Evolutionary conservation across 75 land plant genomes (phyloP).

Genomic region (Larix kaempferi): DNA sequence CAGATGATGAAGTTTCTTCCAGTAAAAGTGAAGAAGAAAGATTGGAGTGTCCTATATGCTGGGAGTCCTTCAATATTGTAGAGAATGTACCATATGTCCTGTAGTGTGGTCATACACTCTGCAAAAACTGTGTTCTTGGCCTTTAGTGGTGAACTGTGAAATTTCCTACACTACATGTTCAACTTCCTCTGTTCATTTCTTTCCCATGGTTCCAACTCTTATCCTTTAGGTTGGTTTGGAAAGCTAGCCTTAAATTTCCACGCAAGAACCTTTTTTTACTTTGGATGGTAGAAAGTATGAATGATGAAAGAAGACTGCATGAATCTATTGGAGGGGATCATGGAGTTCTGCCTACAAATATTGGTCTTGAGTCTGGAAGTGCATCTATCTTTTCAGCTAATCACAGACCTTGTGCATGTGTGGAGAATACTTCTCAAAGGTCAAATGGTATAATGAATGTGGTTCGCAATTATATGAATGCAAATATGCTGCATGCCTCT

Average conservation of each 20-base stretch:
- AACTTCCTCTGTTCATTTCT: slow-evolving; percentile 85
- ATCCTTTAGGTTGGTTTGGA: slow-evolving; percentile 81
- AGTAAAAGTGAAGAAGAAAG: slow-evolving; percentile 66
- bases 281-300: slow-evolving; percentile 89
- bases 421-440: slow-evolving; percentile 1
- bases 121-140: slow-evolving; percentile 82
- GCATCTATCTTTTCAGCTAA: neutral
- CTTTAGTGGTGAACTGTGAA: slow-evolving; percentile 88
- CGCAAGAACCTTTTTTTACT: slow-evolving; percentile 94
- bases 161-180: slow-evolving; percentile 62
- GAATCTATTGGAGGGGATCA: slow-evolving; percentile 6
- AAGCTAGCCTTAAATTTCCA: slow-evolving; percentile 78
- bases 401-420: neutral
- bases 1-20: slow-evolving; percentile 66
- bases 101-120: slow-evolving; percentile 98
- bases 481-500: slow-evolving; percentile 27
- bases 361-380: slow-evolving; percentile 3
- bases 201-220: slow-evolving; percentile 98
- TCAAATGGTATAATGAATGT: neutral
- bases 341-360: slow-evolving; percentile 10
- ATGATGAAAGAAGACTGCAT: slow-evolving; percentile 41
- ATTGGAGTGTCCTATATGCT: slow-evolving; percentile 94
- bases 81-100: slow-evolving; percentile 90
- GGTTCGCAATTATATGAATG: slow-evolving; percentile 5
- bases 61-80: slow-evolving; percentile 87